Percentiles rank a stretch among this genome's conserved stretches.
phyloP scores from a whole-genome alignment of 140 eudicot species.

The Stevia rebaudiana region DNA sequence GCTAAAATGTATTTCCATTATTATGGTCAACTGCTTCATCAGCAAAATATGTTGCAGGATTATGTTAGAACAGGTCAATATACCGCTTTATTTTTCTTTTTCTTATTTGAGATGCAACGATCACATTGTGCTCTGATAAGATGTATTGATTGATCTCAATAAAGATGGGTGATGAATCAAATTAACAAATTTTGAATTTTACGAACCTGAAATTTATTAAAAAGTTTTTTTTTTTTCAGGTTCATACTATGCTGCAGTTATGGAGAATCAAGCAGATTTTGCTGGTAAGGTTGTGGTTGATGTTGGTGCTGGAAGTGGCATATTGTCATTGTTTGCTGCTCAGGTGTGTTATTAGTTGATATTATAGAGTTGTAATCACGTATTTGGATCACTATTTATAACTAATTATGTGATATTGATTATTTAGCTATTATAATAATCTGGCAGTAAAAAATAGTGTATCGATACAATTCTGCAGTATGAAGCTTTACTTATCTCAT shows the following conservation, averaged over 20 bases:
- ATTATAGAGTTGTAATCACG: not conserved
- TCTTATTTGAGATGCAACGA: conserved; percentile 5
- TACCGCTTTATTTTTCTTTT: not conserved
- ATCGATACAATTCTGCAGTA: not conserved
- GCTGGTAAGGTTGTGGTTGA: conserved; percentile 88
- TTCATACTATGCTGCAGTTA: conserved; percentile 85
- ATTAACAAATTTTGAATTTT: not conserved
- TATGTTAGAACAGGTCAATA: conserved; percentile 91
- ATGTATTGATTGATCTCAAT: not conserved
- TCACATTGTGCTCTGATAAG: conserved; percentile 15
- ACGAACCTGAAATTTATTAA: conserved; percentile 2
- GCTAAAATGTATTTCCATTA: conserved; percentile 97
- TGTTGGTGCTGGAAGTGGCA: conserved; percentile 99
- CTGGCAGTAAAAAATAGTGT: not conserved
- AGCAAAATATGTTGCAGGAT: conserved; percentile 99
- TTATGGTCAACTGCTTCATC: conserved; percentile 90
- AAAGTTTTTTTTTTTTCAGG: conserved; percentile 34
- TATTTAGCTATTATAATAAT: not conserved
- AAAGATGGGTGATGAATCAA: not conserved
- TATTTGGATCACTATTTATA: not conserved
- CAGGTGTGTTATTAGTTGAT: conserved; percentile 62
- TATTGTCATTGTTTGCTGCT: conserved; percentile 91
- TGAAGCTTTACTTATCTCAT: not conserved
- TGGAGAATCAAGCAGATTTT: conserved; percentile 87
- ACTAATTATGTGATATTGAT: not conserved